Base-by-base conservation (phyloP, 2,329 filamentous ascomycete genomes). In the Fusarium robinianum region DNA sequence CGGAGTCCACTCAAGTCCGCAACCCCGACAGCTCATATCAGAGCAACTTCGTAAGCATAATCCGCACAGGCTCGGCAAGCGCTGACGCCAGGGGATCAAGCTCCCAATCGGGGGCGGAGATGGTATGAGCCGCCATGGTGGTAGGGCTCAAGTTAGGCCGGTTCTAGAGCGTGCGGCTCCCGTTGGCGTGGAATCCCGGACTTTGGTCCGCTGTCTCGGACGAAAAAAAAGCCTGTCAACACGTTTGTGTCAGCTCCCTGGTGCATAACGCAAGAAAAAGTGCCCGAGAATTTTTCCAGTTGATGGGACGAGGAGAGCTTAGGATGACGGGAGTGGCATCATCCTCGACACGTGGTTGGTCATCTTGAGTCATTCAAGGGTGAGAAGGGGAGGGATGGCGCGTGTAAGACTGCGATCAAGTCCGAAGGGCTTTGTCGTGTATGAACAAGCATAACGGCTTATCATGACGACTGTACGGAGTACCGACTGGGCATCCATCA, bases 1-100 rank as follows among this genome's bases (percentile, higher is more conserved):
- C 44, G 49, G 55, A 57, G 46, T 57, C 53, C 53, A 61, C 55
- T 35, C 16, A 51, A 48, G 55, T 61, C 57, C 58, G 55, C 55
- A 21, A 19, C 31, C 22, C 30, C 47, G 37, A 43, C 41, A 41
- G 26, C 12, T 34, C 44, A 31, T 34, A 32, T 32, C 40, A 10
- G 38, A 18, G 31, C 14, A 34, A 55, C 59, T 48, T 59, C 48
- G 55, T 61, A 53, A 61, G 58, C 58, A 33, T 36, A 51, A 35
- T 44, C 44, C 48, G 52, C 57, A 55, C 38, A 33, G 22, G 43
- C 33, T 29, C 36, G 45, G 38, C 47, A 61, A 58, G 50, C 23
- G 46, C 51, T 51, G 42, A 49, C 57, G 44, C 45, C 49, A 11
- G 17, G 25, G 16, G 18, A 37, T 37, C 24, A 48, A 36, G 30